Percentiles rank a stretch among this genome's conserved stretches.
phyloP scores from a whole-genome alignment of 2,329 filamentous ascomycete genomes.

The Verticillium tricorpus region DNA sequence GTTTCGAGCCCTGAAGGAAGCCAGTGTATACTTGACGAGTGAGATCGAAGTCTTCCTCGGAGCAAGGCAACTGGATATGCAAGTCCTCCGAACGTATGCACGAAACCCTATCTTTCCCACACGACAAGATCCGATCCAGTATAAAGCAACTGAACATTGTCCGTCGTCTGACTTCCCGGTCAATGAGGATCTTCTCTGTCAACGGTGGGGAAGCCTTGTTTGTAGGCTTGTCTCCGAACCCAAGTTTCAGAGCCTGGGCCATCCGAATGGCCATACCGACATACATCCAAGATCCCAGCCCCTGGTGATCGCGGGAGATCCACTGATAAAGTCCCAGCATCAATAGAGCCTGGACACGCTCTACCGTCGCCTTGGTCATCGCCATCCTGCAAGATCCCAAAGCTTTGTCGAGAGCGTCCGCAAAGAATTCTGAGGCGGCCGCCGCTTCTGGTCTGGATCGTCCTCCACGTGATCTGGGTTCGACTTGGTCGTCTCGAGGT shows the following conservation, averaged over 20 bases:
- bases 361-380: constrained; percentile 50
- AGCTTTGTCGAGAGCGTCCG: constrained; percentile 49
- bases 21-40: constrained; percentile 52
- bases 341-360: constrained; percentile 61
- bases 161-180: constrained; percentile 57
- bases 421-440: constrained; percentile 61
- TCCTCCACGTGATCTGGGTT: constrained; percentile 16
- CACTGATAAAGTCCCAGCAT: constrained; percentile 72
- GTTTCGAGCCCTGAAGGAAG: constrained; percentile 31
- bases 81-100: constrained; percentile 57
- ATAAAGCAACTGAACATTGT: constrained; percentile 75
- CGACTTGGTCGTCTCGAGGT: neutral
- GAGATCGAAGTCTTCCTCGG: constrained; percentile 60
- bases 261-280: constrained; percentile 61
- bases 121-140: constrained; percentile 64
- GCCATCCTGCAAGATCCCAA: constrained; percentile 41
- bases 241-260: constrained; percentile 57
- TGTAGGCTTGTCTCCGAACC: constrained; percentile 43
- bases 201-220: constrained; percentile 14
- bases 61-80: constrained; percentile 63
- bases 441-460: constrained; percentile 41
- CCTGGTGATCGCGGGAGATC: constrained; percentile 54
- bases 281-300: constrained; percentile 61
- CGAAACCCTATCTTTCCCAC: constrained; percentile 55
- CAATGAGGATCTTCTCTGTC: constrained; percentile 24